Conservation (phyloP, 345 rosid species). For the Gossypium longicalyx region DNA sequence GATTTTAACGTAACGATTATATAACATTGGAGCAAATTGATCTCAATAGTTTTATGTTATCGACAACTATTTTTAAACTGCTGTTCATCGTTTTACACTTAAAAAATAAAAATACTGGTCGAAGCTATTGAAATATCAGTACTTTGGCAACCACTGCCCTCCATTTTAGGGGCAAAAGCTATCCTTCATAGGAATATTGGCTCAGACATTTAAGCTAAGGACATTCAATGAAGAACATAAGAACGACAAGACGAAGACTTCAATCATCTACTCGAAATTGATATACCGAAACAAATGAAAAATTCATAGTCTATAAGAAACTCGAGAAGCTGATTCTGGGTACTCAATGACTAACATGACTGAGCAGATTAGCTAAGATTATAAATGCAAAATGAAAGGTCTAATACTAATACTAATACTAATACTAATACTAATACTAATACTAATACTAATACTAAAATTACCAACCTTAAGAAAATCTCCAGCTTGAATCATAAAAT, state of each 20-base stretch:
- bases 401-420: background rate
- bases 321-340: background rate
- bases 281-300: background rate
- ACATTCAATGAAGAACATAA: background rate
- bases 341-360: background rate
- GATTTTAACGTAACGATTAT: background rate
- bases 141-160: background rate
- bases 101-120: background rate
- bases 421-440: background rate
- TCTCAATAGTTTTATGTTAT: background rate
- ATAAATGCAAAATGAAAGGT: background rate
- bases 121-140: background rate
- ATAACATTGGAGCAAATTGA: background rate
- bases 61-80: background rate
- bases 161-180: background rate
- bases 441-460: no score
- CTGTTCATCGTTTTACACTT: background rate
- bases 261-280: background rate
- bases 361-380: background rate
- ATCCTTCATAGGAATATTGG: background rate
- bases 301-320: background rate
- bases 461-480: constrained; percentile 75
- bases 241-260: background rate
- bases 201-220: background rate
- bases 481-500: constrained; percentile 97